Conservation (phyloP, 495 filamentous ascomycete genomes). For the Aspergillus hancockii region DNA sequence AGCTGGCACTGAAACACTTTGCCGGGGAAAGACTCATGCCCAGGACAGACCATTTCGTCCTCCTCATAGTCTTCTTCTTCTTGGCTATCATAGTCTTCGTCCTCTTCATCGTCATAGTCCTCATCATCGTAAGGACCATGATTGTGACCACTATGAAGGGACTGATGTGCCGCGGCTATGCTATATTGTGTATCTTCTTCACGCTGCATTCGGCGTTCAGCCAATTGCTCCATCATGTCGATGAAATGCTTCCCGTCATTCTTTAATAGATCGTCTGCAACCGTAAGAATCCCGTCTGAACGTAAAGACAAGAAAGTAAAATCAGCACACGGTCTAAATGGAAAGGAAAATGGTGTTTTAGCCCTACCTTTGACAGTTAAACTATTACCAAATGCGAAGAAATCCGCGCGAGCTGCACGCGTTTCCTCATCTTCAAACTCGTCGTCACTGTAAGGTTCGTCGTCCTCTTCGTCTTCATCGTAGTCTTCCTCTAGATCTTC, state of each 20-base stretch:
- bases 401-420: conserved; percentile 63
- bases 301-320: conserved; percentile 30
- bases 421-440: conserved; percentile 54
- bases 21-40: conserved; percentile 14
- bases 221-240: conserved; percentile 99
- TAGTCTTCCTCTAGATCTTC: conserved; percentile 61
- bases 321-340: conserved; percentile 28
- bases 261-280: conserved; percentile 96
- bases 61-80: conserved; percentile 86
- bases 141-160: conserved; percentile 61
- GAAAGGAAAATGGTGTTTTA: conserved; percentile 9
- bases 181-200: conserved; percentile 85
- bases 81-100: conserved; percentile 85
- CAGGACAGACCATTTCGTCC: conserved; percentile 69
- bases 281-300: conserved; percentile 94
- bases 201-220: conserved; percentile 93
- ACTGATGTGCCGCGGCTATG: conserved; percentile 58
- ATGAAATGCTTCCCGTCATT: conserved; percentile 99
- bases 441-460: conserved; percentile 58
- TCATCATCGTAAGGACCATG: conserved; percentile 73
- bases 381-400: conserved; percentile 97
- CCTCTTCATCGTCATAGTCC: conserved; percentile 74
- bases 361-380: conserved; percentile 90
- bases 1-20: conserved; percentile 17
- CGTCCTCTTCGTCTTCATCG: conserved; percentile 58